A percentile compares a stretch with the other conserved stretches of the same genome.
phyloP scores from a whole-genome alignment of 495 filamentous ascomycete genomes.

The Tuber brumale region DNA sequence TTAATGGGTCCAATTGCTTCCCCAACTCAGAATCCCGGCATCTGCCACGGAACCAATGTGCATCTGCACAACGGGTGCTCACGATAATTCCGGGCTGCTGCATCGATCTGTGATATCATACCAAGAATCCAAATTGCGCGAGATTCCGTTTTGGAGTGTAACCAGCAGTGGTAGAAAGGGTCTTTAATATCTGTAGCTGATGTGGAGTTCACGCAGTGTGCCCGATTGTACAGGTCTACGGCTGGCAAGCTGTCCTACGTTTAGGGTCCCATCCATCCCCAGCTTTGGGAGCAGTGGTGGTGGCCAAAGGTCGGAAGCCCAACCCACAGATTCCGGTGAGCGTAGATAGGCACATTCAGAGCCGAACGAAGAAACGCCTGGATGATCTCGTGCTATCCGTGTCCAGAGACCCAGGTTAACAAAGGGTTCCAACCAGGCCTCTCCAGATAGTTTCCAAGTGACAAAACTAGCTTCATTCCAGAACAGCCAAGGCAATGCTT shows the following conservation, averaged over 20 bases:
- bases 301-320: neutral
- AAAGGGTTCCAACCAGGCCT: neutral
- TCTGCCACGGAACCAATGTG: neutral
- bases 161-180: neutral
- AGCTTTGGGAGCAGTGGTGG: neutral
- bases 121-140: neutral
- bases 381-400: neutral
- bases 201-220: neutral
- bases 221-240: neutral
- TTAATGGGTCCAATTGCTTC: neutral
- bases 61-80: neutral
- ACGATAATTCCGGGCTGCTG: neutral
- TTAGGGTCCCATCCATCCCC: neutral
- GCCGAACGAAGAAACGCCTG: neutral
- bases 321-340: neutral
- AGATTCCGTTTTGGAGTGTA: neutral
- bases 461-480: neutral
- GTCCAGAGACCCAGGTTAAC: neutral
- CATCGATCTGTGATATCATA: neutral
- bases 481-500: neutral
- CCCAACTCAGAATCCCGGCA: neutral
- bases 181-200: neutral
- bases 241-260: neutral
- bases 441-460: neutral
- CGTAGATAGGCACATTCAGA: neutral